These are phyloP conservation scores for Ustilago sp. DNA, from an alignment of 1,284 basidiomycete species.

Conservation along the genomic window DNA sequence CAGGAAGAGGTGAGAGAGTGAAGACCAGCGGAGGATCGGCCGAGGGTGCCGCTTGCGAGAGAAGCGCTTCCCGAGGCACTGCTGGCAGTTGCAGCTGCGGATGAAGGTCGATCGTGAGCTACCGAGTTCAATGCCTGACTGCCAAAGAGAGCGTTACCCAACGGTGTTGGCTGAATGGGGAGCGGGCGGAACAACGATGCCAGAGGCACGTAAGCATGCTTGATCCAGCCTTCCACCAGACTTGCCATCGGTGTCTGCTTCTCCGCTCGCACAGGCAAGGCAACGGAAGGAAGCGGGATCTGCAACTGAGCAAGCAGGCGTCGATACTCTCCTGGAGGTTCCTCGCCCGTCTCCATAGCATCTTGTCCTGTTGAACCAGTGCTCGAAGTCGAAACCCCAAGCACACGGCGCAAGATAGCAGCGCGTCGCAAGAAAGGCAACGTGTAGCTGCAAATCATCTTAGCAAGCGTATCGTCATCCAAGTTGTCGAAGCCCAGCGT, in stretches of 20 bases:
- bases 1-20: slow-evolving; percentile 41
- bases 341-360: slow-evolving; percentile 24
- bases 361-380: neutral
- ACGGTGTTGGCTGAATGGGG: slow-evolving; percentile 59
- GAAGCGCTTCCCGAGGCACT: slow-evolving; percentile 34
- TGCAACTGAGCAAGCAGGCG: slow-evolving; percentile 54
- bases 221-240: slow-evolving; percentile 68
- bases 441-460: slow-evolving; percentile 87
- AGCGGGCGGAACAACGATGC: slow-evolving; percentile 67
- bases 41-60: slow-evolving; percentile 26
- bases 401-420: slow-evolving; percentile 83
- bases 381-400: slow-evolving; percentile 65
- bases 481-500: slow-evolving; percentile 68
- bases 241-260: slow-evolving; percentile 65
- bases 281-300: slow-evolving; percentile 59
- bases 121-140: slow-evolving; percentile 7
- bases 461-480: slow-evolving; percentile 75
- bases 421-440: slow-evolving; percentile 93
- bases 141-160: slow-evolving; percentile 31
- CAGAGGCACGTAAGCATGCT: slow-evolving; percentile 66
- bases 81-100: slow-evolving; percentile 22
- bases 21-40: slow-evolving; percentile 31
- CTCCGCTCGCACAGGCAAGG: slow-evolving; percentile 59
- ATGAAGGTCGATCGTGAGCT: slow-evolving; percentile 34
- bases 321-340: slow-evolving; percentile 56